These are phyloP conservation scores for Hibiscus mutabilis DNA, from an alignment of 345 rosid genomes.

Conservation along the genomic window DNA sequence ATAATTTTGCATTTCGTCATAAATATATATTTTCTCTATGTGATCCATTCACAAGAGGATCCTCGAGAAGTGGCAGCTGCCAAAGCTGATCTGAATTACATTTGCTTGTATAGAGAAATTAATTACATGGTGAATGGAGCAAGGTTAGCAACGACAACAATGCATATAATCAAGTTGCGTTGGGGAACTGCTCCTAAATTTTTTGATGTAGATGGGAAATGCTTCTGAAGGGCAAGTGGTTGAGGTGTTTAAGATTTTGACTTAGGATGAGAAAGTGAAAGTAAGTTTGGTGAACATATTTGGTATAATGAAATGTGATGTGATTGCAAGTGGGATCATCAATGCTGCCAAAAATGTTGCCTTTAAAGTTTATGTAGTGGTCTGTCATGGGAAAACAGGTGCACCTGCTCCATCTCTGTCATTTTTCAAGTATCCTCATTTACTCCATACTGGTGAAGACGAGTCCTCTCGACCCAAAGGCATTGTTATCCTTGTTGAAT, in stretches of 20 bases:
- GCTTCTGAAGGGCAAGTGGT: slow-evolving; percentile 54
- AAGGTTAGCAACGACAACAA: slow-evolving; percentile 98
- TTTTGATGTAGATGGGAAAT: slow-evolving; percentile 93
- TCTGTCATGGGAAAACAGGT: slow-evolving; percentile 32
- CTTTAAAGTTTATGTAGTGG: slow-evolving; percentile 85
- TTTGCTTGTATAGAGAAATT: slow-evolving; percentile 94
- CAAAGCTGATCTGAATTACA: slow-evolving; percentile 90
- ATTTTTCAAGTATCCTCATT: no score
- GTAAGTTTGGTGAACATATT: slow-evolving; percentile 96
- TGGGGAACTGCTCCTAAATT: slow-evolving; percentile 98
- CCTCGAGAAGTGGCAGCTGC: slow-evolving; percentile 98
- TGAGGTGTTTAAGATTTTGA: no score
- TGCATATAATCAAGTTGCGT: slow-evolving; percentile 94
- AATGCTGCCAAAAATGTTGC: slow-evolving; percentile 92
- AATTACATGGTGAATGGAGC: slow-evolving; percentile 99
- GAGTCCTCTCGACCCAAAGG: neutral
- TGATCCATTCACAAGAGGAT: slow-evolving; percentile 96
- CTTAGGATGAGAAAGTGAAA: neutral
- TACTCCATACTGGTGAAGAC: no score
- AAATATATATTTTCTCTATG: no score
- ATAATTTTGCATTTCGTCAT: no score
- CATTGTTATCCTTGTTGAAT: no score
- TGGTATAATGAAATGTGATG: slow-evolving; percentile 97
- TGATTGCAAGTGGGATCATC: no score
- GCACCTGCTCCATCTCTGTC: no score